Evolutionary conservation across 2,329 filamentous ascomycete species (phyloP).

Genomic region (Teratosphaeria nubilosa): DNA sequence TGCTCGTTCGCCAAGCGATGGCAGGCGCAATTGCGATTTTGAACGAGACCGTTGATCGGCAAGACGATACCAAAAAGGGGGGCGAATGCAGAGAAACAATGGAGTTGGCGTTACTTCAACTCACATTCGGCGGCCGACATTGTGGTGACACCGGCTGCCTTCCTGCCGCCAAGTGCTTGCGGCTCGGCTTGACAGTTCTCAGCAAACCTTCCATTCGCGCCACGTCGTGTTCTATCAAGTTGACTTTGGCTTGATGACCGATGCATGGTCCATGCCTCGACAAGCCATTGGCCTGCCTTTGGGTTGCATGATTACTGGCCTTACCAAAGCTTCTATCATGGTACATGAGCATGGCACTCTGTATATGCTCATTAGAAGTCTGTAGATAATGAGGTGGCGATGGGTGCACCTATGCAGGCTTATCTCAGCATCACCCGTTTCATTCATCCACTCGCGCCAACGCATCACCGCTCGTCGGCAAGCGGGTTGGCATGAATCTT

Average conservation of each 20-base stretch:
- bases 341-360: too few relatives aligned
- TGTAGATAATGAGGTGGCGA: neutral
- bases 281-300: too few relatives aligned
- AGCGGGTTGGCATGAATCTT: conserved; percentile 73
- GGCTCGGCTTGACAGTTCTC: neutral
- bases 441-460: neutral
- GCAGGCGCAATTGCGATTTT: too few relatives aligned
- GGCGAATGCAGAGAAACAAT: neutral
- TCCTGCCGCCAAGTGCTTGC: neutral
- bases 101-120: neutral
- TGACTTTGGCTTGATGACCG: neutral
- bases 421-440: neutral
- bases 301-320: too few relatives aligned
- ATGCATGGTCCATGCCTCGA: neutral
- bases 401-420: neutral
- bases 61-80: too few relatives aligned
- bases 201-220: neutral
- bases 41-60: too few relatives aligned
- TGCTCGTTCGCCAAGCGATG: too few relatives aligned
- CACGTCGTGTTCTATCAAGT: neutral
- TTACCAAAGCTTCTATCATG: too few relatives aligned
- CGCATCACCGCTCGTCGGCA: conserved; percentile 37
- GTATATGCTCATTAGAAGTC: neutral
- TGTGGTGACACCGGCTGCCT: neutral
- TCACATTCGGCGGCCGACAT: neutral